Percentiles rank a stretch among this genome's conserved stretches.
These are phyloP conservation scores for Candida koratica DNA, from an alignment of 805 yeast species.

Conservation along the genomic window DNA sequence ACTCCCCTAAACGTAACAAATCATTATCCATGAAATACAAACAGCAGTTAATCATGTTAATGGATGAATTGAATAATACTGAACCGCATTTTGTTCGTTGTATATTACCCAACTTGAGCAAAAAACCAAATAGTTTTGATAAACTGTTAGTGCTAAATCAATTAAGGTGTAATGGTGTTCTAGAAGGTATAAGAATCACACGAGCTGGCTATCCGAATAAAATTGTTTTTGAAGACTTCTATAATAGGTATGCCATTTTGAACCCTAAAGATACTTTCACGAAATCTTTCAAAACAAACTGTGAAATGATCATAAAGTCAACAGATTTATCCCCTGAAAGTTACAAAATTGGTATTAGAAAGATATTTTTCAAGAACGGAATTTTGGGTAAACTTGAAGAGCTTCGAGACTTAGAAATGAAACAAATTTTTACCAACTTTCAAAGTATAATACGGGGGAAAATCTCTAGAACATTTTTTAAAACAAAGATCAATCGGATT, in stretches of 20 bases:
- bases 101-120: conserved; percentile 81
- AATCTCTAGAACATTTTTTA: conserved; percentile 47
- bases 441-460: conserved; percentile 67
- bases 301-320: conserved; percentile 63
- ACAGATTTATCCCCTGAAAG: conserved; percentile 55
- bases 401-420: conserved; percentile 62
- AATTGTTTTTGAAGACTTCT: conserved; percentile 77
- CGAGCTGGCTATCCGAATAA: conserved; percentile 97
- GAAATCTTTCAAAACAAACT: conserved; percentile 55
- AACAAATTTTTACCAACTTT: conserved; percentile 51
- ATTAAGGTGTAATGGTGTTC: conserved; percentile 92
- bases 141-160: conserved; percentile 79
- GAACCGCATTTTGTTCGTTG: conserved; percentile 98
- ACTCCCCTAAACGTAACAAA: conserved; percentile 28
- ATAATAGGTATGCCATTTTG: conserved; percentile 68
- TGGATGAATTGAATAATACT: conserved; percentile 71
- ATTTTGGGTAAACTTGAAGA: conserved; percentile 76
- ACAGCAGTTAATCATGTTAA: conserved; percentile 69
- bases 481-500: conserved; percentile 49
- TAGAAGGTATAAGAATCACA: conserved; percentile 96
- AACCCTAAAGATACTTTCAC: conserved; percentile 45
- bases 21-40: conserved; percentile 89
- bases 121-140: conserved; percentile 67
- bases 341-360: conserved; percentile 67
- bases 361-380: conserved; percentile 73